Percentiles rank a stretch among this genome's conserved stretches.
phyloP scores from a whole-genome alignment of 2,329 filamentous ascomycete genomes.

The Biscogniauxia sp. region DNA sequence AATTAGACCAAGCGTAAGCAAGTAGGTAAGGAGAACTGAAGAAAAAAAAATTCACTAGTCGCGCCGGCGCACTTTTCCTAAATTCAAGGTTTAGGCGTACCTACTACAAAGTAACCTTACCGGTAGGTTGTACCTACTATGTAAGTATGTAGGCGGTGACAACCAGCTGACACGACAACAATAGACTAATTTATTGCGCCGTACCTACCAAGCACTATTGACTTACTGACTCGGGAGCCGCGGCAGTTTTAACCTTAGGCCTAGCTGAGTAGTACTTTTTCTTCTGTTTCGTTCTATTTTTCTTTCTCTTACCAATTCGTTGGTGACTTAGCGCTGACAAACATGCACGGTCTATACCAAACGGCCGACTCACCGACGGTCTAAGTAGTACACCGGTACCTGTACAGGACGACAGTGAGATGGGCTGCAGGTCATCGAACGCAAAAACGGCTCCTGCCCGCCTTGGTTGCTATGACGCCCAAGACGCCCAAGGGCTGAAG shows the following conservation, averaged over 20 bases:
- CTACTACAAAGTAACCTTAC: no score
- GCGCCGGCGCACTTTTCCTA: no score
- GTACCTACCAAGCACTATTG: not conserved
- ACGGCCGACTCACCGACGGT: not conserved
- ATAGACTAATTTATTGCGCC: not conserved
- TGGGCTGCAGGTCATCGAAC: not conserved
- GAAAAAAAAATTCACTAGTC: no score
- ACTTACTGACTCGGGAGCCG: not conserved
- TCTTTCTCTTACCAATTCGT: no score
- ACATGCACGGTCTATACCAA: not conserved
- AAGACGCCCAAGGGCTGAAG: not conserved
- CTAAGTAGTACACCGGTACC: not conserved
- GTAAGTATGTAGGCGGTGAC: no score
- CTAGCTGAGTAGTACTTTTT: not conserved
- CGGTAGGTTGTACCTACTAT: no score
- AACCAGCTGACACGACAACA: not conserved
- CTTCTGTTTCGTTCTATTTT: not conserved
- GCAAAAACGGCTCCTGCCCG: not conserved
- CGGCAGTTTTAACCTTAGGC: not conserved
- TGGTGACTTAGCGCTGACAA: not conserved
- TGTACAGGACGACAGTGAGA: not conserved
- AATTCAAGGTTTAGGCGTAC: no score
- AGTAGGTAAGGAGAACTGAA: no score
- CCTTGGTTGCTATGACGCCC: not conserved
- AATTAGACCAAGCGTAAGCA: not conserved